Conservation (phyloP, 768 basidiomycete genomes). For the Pleurotus pulmonarius region DNA sequence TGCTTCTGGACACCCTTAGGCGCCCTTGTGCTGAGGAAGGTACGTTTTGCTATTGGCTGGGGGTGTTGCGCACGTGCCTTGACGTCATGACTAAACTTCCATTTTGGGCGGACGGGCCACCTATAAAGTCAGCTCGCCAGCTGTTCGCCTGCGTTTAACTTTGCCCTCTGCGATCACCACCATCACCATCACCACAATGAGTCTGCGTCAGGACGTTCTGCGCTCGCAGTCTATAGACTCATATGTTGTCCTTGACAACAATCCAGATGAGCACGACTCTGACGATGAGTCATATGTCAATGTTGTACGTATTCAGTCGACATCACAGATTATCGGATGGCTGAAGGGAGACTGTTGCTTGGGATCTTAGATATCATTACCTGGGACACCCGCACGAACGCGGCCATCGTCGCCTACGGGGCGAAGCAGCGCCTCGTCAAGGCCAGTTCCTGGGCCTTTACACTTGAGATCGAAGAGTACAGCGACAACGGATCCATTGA, state of each 20-base stretch:
- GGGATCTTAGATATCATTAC: slow-evolving; percentile 51
- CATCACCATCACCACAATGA: slow-evolving; percentile 34
- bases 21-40: no score
- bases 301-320: slow-evolving; percentile 47
- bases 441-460: slow-evolving; percentile 46
- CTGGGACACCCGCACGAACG: slow-evolving; percentile 66
- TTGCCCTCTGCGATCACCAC: slow-evolving; percentile 1
- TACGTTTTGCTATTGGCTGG: no score
- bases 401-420: slow-evolving; percentile 35
- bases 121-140: not conserved
- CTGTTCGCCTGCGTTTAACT: not conserved
- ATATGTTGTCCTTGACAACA: slow-evolving; percentile 27
- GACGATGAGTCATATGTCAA: slow-evolving; percentile 68
- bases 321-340: not conserved
- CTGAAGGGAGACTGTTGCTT: slow-evolving; percentile 6
- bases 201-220: slow-evolving; percentile 69
- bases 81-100: not conserved
- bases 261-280: slow-evolving; percentile 41
- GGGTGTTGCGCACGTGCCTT: not conserved
- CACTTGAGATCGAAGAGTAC: slow-evolving; percentile 26
- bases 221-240: slow-evolving; percentile 44
- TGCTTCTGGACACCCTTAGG: no score
- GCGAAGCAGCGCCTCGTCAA: slow-evolving; percentile 38
- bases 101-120: not conserved
- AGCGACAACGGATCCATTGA: slow-evolving; percentile 56